phyloP scores from a whole-genome alignment of 805 yeast species.

The Cyberlindnera amylophila region DNA sequence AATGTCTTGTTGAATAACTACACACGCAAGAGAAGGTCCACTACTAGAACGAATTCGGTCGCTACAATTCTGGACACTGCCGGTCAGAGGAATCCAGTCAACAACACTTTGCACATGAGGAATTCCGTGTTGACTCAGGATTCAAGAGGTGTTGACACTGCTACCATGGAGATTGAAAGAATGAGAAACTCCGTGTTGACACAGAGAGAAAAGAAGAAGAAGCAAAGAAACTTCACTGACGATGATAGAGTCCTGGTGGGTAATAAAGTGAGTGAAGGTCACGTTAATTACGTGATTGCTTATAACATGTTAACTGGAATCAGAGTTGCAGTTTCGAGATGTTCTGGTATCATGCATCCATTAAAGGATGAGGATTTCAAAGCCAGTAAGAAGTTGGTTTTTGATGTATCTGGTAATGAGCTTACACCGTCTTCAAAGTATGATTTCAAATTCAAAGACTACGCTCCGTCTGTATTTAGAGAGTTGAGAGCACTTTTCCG shows the following conservation, averaged over 20 bases:
- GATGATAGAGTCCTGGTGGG: constrained; percentile 68
- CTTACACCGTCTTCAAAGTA: constrained; percentile 90
- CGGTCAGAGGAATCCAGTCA: background rate
- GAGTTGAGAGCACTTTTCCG: constrained; percentile 78
- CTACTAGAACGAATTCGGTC: constrained; percentile 12
- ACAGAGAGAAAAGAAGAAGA: constrained; percentile 39
- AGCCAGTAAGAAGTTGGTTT: constrained; percentile 73
- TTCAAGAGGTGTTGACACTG: constrained; percentile 33
- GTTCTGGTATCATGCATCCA: constrained; percentile 80
- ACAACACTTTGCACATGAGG: background rate
- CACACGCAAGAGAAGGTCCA: constrained; percentile 20
- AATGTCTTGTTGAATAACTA: constrained; percentile 32
- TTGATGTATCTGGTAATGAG: constrained; percentile 83
- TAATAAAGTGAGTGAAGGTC: constrained; percentile 86
- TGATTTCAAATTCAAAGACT: constrained; percentile 95
- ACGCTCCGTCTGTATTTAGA: constrained; percentile 90
- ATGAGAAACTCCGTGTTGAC: constrained; percentile 46
- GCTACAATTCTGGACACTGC: constrained; percentile 8
- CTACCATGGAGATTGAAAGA: constrained; percentile 43
- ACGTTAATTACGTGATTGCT: constrained; percentile 88
- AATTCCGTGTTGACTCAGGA: constrained; percentile 21
- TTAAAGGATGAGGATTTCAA: constrained; percentile 68
- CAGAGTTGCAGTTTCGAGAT: constrained; percentile 88
- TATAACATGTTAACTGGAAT: constrained; percentile 97
- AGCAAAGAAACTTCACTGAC: constrained; percentile 36